Evolutionary conservation across 1,284 basidiomycete genomes (phyloP).

Genomic region (Xanthoconium separans): DNA sequence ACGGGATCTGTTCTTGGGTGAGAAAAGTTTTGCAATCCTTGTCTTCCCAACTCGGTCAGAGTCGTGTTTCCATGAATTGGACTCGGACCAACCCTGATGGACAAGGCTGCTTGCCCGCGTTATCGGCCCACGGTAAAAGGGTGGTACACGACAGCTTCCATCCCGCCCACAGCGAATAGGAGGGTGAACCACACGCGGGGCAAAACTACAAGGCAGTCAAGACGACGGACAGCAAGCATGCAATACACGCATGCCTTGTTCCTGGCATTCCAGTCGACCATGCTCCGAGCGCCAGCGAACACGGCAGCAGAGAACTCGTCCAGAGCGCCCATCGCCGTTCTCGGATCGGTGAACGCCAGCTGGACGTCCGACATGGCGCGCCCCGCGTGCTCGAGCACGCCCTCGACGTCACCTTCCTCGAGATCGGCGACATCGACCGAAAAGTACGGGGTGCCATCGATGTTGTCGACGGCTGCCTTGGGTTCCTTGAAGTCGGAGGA

Average conservation of each 20-base stretch:
- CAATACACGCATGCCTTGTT: conserved; percentile 60
- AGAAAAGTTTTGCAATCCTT: conserved; percentile 84
- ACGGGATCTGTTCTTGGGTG: conserved; percentile 89
- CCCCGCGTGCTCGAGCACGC: conserved; percentile 42
- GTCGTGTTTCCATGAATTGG: conserved; percentile 6
- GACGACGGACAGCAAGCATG: background rate
- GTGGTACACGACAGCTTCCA: conserved; percentile 90
- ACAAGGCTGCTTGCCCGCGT: conserved; percentile 61
- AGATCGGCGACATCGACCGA: conserved; percentile 69
- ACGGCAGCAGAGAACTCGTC: conserved; percentile 65
- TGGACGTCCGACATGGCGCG: conserved; percentile 38
- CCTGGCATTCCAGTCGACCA: conserved; percentile 88
- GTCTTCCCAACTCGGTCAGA: conserved; percentile 43
- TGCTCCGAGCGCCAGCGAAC: conserved; percentile 73
- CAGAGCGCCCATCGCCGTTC: conserved; percentile 56
- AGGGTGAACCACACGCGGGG: conserved; percentile 78
- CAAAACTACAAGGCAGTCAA: conserved; percentile 63
- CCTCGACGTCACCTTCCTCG: conserved; percentile 43
- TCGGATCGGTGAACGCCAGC: conserved; percentile 68
- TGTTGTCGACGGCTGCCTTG: conserved; percentile 48
- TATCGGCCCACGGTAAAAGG: conserved; percentile 68
- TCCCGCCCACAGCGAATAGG: conserved; percentile 91
- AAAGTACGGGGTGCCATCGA: conserved; percentile 78
- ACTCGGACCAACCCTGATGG: conserved; percentile 55
- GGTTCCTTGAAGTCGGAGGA: conserved; percentile 60